Evolutionary conservation across 495 filamentous ascomycete species (phyloP).

Genomic region (Penicillium turbatum): DNA sequence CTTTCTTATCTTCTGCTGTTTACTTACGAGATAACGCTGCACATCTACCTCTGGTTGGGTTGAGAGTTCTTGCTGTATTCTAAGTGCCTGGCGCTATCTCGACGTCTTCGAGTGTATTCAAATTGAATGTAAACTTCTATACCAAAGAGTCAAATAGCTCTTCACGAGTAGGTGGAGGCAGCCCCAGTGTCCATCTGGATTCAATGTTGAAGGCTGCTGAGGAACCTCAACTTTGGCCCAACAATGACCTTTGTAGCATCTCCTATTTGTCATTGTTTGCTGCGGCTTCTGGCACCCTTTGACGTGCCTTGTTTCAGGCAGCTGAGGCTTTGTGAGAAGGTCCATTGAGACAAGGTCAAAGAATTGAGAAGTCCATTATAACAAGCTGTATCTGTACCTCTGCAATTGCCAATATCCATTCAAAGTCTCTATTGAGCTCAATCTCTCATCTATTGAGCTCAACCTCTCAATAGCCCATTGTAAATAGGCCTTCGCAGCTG

Average conservation of each 20-base stretch:
- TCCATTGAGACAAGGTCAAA: not conserved
- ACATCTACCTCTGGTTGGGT: not conserved
- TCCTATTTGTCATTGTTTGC: not conserved
- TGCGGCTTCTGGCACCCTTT: not conserved
- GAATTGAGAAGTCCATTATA: not conserved
- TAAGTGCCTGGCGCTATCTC: conserved; percentile 3
- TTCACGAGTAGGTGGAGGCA: too few relatives aligned
- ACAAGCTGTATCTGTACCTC: not conserved
- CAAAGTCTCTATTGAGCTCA: not conserved
- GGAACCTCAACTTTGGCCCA: not conserved
- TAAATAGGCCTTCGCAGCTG: not conserved
- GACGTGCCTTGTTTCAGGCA: not conserved
- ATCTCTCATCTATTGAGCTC: not conserved
- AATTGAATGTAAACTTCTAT: not conserved
- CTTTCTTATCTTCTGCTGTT: conserved; percentile 4
- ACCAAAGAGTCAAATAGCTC: too few relatives aligned
- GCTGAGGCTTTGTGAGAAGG: not conserved
- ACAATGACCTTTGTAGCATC: not conserved
- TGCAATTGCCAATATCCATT: not conserved
- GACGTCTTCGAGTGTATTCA: not conserved
- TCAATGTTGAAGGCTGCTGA: too few relatives aligned
- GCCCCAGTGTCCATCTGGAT: too few relatives aligned
- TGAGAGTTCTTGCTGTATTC: conserved; percentile 8
- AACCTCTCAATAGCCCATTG: not conserved
- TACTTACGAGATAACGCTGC: conserved; percentile 22